Base-by-base conservation (phyloP, 2,329 filamentous ascomycete genomes). In the Dryadomyces sulphureus region DNA sequence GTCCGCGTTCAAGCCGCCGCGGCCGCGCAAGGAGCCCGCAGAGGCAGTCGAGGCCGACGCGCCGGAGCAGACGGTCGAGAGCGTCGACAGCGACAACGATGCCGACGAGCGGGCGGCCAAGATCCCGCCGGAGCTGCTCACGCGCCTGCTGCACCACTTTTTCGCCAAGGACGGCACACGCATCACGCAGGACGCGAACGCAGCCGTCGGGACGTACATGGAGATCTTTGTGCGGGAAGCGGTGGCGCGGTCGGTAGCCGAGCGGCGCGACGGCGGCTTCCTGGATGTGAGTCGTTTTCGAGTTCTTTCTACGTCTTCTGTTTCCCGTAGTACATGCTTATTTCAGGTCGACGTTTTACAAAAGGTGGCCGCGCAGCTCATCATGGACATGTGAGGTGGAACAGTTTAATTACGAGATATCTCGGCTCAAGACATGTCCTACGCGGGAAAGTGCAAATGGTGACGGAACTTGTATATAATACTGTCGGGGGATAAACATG, bases 181-280 rank as follows among this genome's bases (percentile, higher is more conserved):
- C 53, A 79, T 94, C 52, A 79, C 80, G 7, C 80, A 77, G 55
- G 84, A 88, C 56, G 87, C 87, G 4, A 85, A 89, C 59, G 72
- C 67, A 7, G 75, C 88, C 1, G 74, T 89, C 48, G 82, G 79
- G 14, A 87, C 82, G 64, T 96, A 96, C 60, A 73, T 95, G 62
- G 87, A 95, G 62, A 77, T 90, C 0, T 96, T 95, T 64, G 83
- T 94, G 45, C 73, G 84, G 50, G 90, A 96, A 65, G 86, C 87
- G 1, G 79, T 96, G 59, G 86, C 87, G 16, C 66, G 90, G 57
- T 80, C 85, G 35, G 76, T 79, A 9, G 77, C 79, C 48, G 83
- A 86, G 67, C 80, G 81, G 58, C 68, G 68, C 27, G 50, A 47
- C 16, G 70, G 76, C 48, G 79, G 75, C 4, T 88, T 89, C 57